Evolutionary conservation across 139 green algal species (phyloP).

Genomic region (Trebouxia sp.): DNA sequence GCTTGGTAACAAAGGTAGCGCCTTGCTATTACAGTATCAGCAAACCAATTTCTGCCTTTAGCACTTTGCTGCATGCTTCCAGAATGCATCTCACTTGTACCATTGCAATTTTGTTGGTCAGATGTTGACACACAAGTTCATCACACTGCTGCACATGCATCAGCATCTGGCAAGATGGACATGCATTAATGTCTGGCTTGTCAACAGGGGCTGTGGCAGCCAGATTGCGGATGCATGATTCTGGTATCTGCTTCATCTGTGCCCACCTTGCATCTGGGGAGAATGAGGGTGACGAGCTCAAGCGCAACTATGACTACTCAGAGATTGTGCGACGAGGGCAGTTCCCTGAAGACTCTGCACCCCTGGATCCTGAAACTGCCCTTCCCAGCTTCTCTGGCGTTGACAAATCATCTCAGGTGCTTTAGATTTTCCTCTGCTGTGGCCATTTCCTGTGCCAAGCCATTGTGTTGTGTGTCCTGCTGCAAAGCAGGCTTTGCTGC

Average conservation of each 20-base stretch:
- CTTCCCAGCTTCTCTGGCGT: not conserved
- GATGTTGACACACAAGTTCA: no score
- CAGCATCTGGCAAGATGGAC: no score
- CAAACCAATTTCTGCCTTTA: no score
- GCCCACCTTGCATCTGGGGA: slow-evolving; percentile 62
- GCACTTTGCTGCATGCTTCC: not conserved
- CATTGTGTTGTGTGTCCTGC: no score
- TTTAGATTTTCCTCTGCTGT: not conserved
- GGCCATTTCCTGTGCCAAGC: no score
- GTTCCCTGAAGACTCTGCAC: slow-evolving; percentile 40
- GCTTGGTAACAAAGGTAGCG: slow-evolving; percentile 81
- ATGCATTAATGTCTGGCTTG: no score
- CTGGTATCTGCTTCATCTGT: slow-evolving; percentile 61
- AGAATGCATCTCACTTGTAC: no score
- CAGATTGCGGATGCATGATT: slow-evolving; percentile 71
- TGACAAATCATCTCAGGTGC: not conserved
- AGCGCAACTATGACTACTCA: slow-evolving; percentile 69
- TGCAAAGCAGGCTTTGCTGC: no score
- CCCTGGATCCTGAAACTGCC: not conserved
- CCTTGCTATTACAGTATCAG: not conserved
- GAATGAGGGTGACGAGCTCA: slow-evolving; percentile 65
- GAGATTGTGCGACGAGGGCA: slow-evolving; percentile 58
- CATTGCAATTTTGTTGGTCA: not conserved
- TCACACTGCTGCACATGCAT: no score
- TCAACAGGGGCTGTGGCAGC: slow-evolving; percentile 65